A percentile compares a stretch with the other conserved stretches of the same genome.
Evolutionary conservation across 129 eudicot genomes (phyloP).

Genomic region (Artemisia tridentata): DNA sequence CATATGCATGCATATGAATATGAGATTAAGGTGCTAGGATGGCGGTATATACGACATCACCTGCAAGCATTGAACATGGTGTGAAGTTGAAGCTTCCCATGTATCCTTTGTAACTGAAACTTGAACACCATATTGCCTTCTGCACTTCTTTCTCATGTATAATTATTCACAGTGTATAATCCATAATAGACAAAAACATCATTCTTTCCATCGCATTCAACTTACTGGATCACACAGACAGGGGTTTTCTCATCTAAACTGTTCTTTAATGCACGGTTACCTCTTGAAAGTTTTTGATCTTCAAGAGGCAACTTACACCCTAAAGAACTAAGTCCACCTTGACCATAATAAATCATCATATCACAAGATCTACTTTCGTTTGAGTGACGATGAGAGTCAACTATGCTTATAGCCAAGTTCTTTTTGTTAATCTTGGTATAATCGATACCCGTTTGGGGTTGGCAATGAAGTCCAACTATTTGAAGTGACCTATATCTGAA

Average conservation of each 20-base stretch:
- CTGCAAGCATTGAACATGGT: constrained; percentile 3
- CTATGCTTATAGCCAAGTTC: constrained; percentile 49
- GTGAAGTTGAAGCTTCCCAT: constrained; percentile 32
- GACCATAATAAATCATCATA: constrained; percentile 42
- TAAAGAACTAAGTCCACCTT: constrained; percentile 39
- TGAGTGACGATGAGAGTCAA: constrained; percentile 46
- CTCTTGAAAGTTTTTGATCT: constrained; percentile 43
- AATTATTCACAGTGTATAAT: constrained; percentile 27
- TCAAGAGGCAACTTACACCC: constrained; percentile 6
- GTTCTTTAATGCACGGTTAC: constrained; percentile 46
- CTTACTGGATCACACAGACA: constrained; percentile 32
- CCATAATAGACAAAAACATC: constrained; percentile 34
- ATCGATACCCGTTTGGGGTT: constrained; percentile 46
- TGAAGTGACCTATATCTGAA: constrained; percentile 43
- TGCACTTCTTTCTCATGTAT: constrained; percentile 30
- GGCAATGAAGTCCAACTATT: constrained; percentile 53
- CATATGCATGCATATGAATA: too few species aligned
- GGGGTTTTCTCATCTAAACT: constrained; percentile 29
- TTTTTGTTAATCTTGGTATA: constrained; percentile 31
- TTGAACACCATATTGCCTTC: constrained; percentile 44
- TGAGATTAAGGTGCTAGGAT: too few species aligned
- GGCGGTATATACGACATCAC: background rate
- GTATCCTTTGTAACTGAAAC: constrained; percentile 38
- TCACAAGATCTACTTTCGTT: constrained; percentile 27
- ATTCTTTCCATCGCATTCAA: background rate